A percentile compares a stretch with the other conserved stretches of the same genome.
Evolutionary conservation across 129 eudicot genomes (phyloP).

Genomic region (Apium graveolens): DNA sequence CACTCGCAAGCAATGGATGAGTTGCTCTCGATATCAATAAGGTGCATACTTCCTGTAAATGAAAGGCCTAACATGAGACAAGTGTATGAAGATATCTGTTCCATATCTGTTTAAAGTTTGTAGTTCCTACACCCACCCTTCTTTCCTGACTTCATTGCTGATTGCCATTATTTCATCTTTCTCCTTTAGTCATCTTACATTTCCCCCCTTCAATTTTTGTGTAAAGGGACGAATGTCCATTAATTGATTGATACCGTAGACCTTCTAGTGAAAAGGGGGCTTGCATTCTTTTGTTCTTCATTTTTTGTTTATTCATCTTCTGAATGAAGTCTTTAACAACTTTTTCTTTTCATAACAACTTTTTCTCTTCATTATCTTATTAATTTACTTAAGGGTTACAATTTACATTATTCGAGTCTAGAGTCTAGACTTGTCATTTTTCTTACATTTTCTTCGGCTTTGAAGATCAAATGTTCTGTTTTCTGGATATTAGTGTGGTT

Average conservation of each 20-base stretch:
- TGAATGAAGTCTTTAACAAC: neutral
- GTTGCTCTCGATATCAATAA: constrained; percentile 68
- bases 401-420: no score
- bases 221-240: constrained; percentile 70
- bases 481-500: neutral
- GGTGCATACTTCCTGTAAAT: constrained; percentile 87
- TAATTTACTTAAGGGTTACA: neutral
- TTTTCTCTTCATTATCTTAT: no score
- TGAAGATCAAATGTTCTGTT: neutral
- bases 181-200: constrained; percentile 19
- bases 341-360: neutral
- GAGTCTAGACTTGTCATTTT: no score
- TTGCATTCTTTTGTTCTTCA: constrained; percentile 18
- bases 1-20: constrained; percentile 81
- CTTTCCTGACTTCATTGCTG: constrained; percentile 21
- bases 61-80: constrained; percentile 92
- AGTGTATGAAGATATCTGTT: constrained; percentile 65
- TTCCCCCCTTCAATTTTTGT: constrained; percentile 46
- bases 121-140: constrained; percentile 16
- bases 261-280: constrained; percentile 13
- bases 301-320: neutral
- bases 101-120: constrained; percentile 64
- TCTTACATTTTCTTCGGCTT: neutral
- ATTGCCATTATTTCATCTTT: constrained; percentile 22
- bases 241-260: constrained; percentile 44